A percentile compares a stretch with the other conserved stretches of the same genome.
phyloP scores from a whole-genome alignment of 352 stramenopile species.

The Pythium aquatile region DNA sequence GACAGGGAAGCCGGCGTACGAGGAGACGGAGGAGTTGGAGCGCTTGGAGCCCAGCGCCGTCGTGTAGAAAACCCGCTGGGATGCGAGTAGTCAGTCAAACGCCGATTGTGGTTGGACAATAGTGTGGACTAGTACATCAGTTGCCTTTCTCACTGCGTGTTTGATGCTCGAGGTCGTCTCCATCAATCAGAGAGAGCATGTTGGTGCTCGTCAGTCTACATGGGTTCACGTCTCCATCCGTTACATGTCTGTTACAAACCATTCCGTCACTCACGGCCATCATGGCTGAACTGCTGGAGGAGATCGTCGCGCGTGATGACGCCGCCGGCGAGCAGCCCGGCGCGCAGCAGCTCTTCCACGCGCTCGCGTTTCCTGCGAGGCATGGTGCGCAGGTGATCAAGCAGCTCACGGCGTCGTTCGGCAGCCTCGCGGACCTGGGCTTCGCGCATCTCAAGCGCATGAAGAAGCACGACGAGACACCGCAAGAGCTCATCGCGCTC shows the following conservation, averaged over 20 bases:
- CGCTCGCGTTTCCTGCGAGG: slow-evolving; percentile 59
- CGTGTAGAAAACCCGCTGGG: slow-evolving; percentile 30
- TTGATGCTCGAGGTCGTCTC: neutral
- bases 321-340: slow-evolving; percentile 31
- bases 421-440: slow-evolving; percentile 55
- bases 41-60: slow-evolving; percentile 57
- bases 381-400: slow-evolving; percentile 71
- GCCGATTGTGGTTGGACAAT: neutral
- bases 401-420: slow-evolving; percentile 47
- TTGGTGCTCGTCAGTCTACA: neutral
- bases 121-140: neutral
- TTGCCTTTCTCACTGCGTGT: neutral
- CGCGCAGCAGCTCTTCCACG: slow-evolving; percentile 65
- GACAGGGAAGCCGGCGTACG: slow-evolving; percentile 65
- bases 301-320: slow-evolving; percentile 41
- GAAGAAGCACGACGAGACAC: slow-evolving; percentile 54
- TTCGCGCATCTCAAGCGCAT: slow-evolving; percentile 83
- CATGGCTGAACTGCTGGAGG: slow-evolving; percentile 30
- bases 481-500: slow-evolving; percentile 52
- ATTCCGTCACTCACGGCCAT: neutral
- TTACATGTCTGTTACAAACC: slow-evolving; percentile 22
- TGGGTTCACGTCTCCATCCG: neutral
- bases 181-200: neutral
- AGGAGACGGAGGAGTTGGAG: slow-evolving; percentile 66
- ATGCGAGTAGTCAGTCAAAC: neutral